phyloP scores from a whole-genome alignment of 176 grass and related monocot species.

The Rhynchospora pubera region DNA sequence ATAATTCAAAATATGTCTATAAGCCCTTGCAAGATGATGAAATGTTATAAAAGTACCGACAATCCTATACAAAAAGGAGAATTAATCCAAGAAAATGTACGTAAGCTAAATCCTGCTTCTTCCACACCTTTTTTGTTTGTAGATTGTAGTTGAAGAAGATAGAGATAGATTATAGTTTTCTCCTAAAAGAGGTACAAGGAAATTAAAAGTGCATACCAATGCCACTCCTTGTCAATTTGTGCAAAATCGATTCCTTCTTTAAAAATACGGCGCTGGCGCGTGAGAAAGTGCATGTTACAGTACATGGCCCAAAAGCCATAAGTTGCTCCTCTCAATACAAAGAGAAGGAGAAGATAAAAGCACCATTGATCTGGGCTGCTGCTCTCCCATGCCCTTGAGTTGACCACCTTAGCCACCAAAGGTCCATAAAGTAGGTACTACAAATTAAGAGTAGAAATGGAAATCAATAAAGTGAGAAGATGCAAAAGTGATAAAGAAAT shows the following conservation, averaged over 20 bases:
- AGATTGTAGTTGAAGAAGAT: background rate
- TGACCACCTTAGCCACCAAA: constrained; percentile 45
- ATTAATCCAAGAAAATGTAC: background rate
- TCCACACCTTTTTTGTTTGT: background rate
- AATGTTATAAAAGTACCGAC: background rate
- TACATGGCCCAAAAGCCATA: constrained; percentile 54
- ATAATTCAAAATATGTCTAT: background rate
- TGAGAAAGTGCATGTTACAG: constrained; percentile 79
- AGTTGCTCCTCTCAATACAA: constrained; percentile 31
- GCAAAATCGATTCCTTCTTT: constrained; percentile 57
- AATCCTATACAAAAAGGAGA: background rate
- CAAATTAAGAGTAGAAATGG: background rate
- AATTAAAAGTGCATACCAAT: constrained; percentile 50
- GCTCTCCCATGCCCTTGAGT: constrained; percentile 47
- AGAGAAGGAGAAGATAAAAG: constrained; percentile 53
- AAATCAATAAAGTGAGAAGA: background rate
- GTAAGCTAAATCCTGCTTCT: background rate
- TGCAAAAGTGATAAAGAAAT: background rate
- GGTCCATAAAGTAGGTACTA: constrained; percentile 66
- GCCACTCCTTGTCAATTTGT: constrained; percentile 86
- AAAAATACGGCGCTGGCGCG: constrained; percentile 44
- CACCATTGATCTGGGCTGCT: constrained; percentile 54
- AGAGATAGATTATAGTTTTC: background rate
- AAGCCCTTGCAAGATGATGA: background rate
- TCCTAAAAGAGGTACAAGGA: background rate